Evolutionary conservation across 2,329 filamentous ascomycete genomes (phyloP).

Genomic region (Fusarium sp.): DNA sequence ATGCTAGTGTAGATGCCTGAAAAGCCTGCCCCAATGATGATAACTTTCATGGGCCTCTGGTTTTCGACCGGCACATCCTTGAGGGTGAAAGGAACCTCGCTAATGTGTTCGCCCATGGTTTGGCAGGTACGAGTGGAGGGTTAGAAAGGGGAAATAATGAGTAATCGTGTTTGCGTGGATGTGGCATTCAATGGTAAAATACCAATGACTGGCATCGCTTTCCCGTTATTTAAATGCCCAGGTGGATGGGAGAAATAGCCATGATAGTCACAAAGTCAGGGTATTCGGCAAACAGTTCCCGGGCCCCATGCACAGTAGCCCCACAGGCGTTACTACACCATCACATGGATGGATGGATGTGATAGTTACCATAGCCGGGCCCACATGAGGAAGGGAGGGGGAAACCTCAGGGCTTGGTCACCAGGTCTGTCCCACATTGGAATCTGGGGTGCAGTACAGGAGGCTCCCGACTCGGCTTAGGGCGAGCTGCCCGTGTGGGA

Average conservation of each 20-base stretch:
- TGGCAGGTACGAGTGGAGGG: neutral
- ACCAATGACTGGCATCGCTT: neutral
- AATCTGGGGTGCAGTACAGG: neutral
- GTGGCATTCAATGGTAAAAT: neutral
- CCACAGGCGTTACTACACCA: neutral
- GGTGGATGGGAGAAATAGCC: neutral
- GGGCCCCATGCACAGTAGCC: neutral
- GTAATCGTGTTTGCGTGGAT: neutral
- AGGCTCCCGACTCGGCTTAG: neutral
- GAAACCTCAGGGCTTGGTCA: neutral
- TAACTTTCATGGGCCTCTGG: slow-evolving; percentile 11
- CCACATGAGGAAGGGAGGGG: neutral
- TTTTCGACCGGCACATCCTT: slow-evolving; percentile 22
- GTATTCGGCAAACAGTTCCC: neutral
- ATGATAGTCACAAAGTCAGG: neutral
- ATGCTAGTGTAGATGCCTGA: slow-evolving; percentile 23
- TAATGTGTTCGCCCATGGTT: neutral
- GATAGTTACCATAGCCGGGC: neutral
- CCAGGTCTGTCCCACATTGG: neutral
- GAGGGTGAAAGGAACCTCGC: neutral
- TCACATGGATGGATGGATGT: neutral
- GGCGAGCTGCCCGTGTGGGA: neutral
- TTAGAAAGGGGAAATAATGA: neutral
- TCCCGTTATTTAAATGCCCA: neutral
- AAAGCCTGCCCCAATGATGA: slow-evolving; percentile 21